Evolutionary conservation across 2,329 filamentous ascomycete genomes (phyloP), one percentile per base, ranked within the genome.

Genomic region (Mariannaea sp.): DNA sequence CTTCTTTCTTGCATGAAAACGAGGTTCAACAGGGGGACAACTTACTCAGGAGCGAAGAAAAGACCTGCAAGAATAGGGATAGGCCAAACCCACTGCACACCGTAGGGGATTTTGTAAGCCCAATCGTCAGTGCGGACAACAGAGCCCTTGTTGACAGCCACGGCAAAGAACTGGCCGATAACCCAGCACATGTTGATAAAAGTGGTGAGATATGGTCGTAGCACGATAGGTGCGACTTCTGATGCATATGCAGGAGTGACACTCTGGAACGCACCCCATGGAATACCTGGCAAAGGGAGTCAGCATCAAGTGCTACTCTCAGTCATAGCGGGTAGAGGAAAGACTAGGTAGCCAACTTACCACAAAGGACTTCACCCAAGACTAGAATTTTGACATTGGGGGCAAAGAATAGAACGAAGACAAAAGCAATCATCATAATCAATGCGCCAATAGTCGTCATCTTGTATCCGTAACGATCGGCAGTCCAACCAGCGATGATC

Each of bases 111-210:
- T 3, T 72, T 72, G 58, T 80, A 82, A 1, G 76, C 74, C 77
- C 78, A 80, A 41, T 80, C 57, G 19, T 76, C 73, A 1, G 64
- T 56, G 1, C 71, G 66, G 17, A 64, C 55, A 7, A 76, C 64
- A 4, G 79, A 73, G 5, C 68, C 73, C 29, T 74, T 73, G 55
- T 78, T 74, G 10, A 82, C 77, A 0, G 75, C 77, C 1, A 76
- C 74, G 0, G 75, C 74, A 39, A 80, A 72, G 57, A 84, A 74
- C 55, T 83, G 80, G 1, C 81, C 81, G 41, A 82, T 77, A 3
- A 80, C 78, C 77, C 80, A 83, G 58, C 80, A 83, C 67, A 83
- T 74, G 57, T 83, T 84, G 62, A 80, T 78, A 47, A 79, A 82
- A 0, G 77, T 79, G 0, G 80, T 82, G 3, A 84, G 71, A 38